These are phyloP conservation scores for Sporothrix mexicana DNA, from an alignment of 2,329 filamentous ascomycete genomes.

Conservation along the genomic window DNA sequence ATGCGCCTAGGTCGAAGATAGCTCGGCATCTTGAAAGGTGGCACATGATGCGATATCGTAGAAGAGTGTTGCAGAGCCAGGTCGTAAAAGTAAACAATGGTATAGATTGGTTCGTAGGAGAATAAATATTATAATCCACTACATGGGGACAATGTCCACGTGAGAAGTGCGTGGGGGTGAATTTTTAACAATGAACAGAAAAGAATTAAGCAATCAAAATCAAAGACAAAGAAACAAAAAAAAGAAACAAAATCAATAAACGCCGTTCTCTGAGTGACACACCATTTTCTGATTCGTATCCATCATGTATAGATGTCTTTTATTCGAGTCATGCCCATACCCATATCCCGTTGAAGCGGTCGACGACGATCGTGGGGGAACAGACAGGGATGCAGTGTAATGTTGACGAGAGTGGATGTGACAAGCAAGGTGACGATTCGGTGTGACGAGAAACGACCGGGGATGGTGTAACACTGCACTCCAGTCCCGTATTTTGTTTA, in stretches of 20 bases:
- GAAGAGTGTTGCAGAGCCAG: not conserved
- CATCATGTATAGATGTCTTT: no score
- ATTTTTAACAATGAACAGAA: not conserved
- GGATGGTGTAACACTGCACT: not conserved
- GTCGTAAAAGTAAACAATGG: not conserved
- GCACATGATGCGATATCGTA: not conserved
- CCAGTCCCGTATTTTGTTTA: no score
- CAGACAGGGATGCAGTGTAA: constrained; percentile 21
- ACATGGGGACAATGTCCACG: constrained; percentile 1
- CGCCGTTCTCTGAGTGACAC: not conserved
- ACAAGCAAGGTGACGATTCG: not conserved
- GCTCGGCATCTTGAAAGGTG: no score
- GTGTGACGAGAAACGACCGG: constrained; percentile 2
- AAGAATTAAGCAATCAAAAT: no score
- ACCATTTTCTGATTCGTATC: not conserved
- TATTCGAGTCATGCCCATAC: not conserved
- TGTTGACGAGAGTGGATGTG: not conserved
- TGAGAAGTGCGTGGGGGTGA: not conserved
- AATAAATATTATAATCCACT: not conserved
- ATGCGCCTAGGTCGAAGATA: no score
- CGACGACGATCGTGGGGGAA: not conserved
- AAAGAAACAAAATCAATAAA: not conserved
- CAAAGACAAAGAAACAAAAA: not conserved
- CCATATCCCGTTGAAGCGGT: not conserved
- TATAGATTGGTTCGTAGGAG: not conserved